phyloP scores from a whole-genome alignment of 495 filamentous ascomycete species.

The Glarea lozoyensis region DNA sequence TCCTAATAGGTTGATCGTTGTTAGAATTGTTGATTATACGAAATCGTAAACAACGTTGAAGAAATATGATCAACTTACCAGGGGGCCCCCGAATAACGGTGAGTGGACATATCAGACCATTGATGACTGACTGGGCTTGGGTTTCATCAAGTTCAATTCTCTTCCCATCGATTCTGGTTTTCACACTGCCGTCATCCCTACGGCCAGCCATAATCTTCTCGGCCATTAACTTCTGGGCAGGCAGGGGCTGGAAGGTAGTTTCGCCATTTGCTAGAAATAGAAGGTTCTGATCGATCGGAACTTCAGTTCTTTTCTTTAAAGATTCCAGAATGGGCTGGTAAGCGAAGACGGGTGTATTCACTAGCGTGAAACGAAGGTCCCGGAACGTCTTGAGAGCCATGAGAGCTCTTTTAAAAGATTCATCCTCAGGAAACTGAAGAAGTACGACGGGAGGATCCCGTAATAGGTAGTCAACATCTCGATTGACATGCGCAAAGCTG shows the following conservation, averaged over 20 bases:
- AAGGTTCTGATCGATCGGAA: conserved; percentile 44
- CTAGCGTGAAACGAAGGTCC: conserved; percentile 39
- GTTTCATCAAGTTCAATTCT: conserved; percentile 35
- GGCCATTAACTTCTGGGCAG: not conserved
- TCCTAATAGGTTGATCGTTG: conserved; percentile 46
- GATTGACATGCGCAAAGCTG: conserved; percentile 52
- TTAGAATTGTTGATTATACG: not conserved
- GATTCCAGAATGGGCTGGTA: conserved; percentile 60
- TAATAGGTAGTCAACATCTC: conserved; percentile 44
- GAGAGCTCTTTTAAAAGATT: conserved; percentile 27
- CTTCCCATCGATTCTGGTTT: conserved; percentile 19
- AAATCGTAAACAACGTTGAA: not conserved
- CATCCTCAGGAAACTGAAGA: conserved; percentile 40
- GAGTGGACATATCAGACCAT: conserved; percentile 43
- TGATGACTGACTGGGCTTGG: conserved; percentile 49
- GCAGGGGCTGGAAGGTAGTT: conserved; percentile 7
- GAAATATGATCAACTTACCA: conserved; percentile 41
- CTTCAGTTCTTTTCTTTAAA: conserved; percentile 44
- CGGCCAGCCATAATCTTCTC: conserved; percentile 14
- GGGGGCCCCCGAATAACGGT: conserved; percentile 70
- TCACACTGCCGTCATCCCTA: conserved; percentile 26
- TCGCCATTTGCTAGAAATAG: conserved; percentile 23
- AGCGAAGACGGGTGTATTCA: conserved; percentile 60
- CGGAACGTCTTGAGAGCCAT: conserved; percentile 29
- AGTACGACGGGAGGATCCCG: conserved; percentile 37